These are phyloP conservation scores for Tubosaeta brunneosetosa DNA, from an alignment of 768 basidiomycete species.

Conservation along the genomic window DNA sequence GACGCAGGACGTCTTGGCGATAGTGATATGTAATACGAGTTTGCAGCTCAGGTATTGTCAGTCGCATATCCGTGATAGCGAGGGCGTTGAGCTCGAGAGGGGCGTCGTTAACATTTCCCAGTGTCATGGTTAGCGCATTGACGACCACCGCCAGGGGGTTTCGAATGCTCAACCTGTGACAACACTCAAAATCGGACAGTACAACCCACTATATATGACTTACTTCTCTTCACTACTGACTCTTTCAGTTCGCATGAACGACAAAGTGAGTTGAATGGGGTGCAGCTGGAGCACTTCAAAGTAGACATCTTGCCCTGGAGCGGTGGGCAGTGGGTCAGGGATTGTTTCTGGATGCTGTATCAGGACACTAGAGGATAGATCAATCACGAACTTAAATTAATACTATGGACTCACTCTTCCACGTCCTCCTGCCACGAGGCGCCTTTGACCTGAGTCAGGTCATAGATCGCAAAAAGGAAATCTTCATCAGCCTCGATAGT, in stretches of 20 bases:
- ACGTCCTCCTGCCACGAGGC: conserved; percentile 78
- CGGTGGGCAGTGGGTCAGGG: conserved; percentile 63
- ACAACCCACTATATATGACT: conserved; percentile 17
- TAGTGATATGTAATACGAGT: conserved; percentile 88
- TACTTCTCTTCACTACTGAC: conserved; percentile 93
- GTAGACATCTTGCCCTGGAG: conserved; percentile 76
- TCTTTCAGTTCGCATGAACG: conserved; percentile 95
- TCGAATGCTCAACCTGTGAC: conserved; percentile 60
- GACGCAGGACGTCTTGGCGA: conserved; percentile 86
- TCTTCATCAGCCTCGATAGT: conserved; percentile 98
- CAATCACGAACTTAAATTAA: background rate
- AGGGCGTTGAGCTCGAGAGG: conserved; percentile 92
- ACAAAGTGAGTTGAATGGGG: conserved; percentile 86
- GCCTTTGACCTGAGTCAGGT: conserved; percentile 89
- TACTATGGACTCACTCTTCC: conserved; percentile 56
- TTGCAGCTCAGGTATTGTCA: conserved; percentile 80
- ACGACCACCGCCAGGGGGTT: conserved; percentile 92
- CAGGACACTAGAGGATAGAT: conserved; percentile 50
- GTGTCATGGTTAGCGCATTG: conserved; percentile 93
- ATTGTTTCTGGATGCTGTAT: conserved; percentile 65
- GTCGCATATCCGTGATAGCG: conserved; percentile 89
- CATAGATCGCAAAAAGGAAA: conserved; percentile 86
- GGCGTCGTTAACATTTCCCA: conserved; percentile 96
- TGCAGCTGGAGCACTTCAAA: conserved; percentile 95
- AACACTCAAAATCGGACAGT: conserved; percentile 4